Conservation (phyloP, 805 yeast genomes). For the Candida methanosorbosa region DNA sequence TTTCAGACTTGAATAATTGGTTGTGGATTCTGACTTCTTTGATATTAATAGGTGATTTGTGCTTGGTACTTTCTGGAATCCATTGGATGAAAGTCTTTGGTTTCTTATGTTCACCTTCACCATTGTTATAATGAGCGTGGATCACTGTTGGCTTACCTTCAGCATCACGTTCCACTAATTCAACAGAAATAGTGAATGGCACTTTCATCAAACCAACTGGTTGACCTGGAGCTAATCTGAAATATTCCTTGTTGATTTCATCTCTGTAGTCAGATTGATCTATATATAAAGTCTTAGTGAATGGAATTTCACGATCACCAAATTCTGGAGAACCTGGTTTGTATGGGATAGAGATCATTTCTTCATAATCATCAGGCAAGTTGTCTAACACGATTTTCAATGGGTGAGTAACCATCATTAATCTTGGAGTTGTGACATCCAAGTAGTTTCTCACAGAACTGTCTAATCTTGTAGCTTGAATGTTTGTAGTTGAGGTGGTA, state of each 20-base stretch:
- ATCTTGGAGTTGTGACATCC: constrained; percentile 87
- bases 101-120: constrained; percentile 43
- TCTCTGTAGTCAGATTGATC: constrained; percentile 85
- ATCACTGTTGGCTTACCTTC: constrained; percentile 60
- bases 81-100: constrained; percentile 98
- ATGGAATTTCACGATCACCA: constrained; percentile 68
- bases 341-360: constrained; percentile 70
- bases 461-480: constrained; percentile 86
- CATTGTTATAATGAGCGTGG: constrained; percentile 74
- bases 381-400: constrained; percentile 77
- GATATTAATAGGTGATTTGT: constrained; percentile 55
- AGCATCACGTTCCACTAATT: constrained; percentile 51
- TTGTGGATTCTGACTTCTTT: constrained; percentile 81
- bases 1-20: constrained; percentile 82
- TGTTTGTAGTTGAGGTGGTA: constrained; percentile 86
- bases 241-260: constrained; percentile 60
- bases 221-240: constrained; percentile 89
- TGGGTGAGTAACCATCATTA: constrained; percentile 90
- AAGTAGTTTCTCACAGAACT: constrained; percentile 78
- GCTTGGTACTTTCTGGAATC: constrained; percentile 67
- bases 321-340: constrained; percentile 77
- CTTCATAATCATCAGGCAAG: constrained; percentile 65
- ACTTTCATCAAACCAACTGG: constrained; percentile 92
- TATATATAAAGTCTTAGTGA: constrained; percentile 71
- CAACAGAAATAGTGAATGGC: constrained; percentile 72